Conservation (phyloP, 129 eudicot genomes). For the Tagetes patula region DNA sequence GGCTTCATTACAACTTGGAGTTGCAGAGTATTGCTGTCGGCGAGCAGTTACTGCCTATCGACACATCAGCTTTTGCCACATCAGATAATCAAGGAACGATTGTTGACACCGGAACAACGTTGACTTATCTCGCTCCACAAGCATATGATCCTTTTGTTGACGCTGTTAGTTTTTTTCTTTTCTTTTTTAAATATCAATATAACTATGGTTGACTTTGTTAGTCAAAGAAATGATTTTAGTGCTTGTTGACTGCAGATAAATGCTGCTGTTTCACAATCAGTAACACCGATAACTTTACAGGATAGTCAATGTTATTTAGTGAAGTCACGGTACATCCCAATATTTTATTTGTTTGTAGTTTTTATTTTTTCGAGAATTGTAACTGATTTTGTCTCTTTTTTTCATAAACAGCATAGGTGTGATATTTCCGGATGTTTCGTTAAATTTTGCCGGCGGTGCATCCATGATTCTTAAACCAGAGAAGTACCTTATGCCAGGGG, state of each 20-base stretch:
- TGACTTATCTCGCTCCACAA: slow-evolving; percentile 70
- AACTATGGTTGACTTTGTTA: background rate
- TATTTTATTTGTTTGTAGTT: background rate
- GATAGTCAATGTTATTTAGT: slow-evolving; percentile 64
- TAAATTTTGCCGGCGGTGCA: slow-evolving; percentile 86
- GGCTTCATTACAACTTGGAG: slow-evolving; percentile 77
- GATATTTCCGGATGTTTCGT: slow-evolving; percentile 62
- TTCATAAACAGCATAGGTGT: slow-evolving; percentile 45
- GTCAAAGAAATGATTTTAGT: background rate
- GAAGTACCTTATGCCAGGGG: slow-evolving; percentile 63
- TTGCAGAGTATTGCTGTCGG: slow-evolving; percentile 79
- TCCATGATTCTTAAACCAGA: slow-evolving; percentile 66
- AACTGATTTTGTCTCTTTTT: slow-evolving; percentile 10
- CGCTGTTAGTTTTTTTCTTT: slow-evolving; percentile 50
- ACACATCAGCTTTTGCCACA: slow-evolving; percentile 63
- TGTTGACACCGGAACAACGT: slow-evolving; percentile 88
- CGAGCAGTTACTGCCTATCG: slow-evolving; percentile 70
- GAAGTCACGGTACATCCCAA: slow-evolving; percentile 43
- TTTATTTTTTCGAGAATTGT: slow-evolving; percentile 5
- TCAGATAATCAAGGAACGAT: slow-evolving; percentile 73
- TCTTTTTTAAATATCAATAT: background rate
- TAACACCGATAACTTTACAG: slow-evolving; percentile 35
- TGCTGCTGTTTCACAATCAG: slow-evolving; percentile 54
- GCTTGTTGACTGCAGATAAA: slow-evolving; percentile 51
- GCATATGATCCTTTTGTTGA: slow-evolving; percentile 70